Base-by-base conservation (phyloP, 306 rosid species). In the Quercus agrifolia region DNA sequence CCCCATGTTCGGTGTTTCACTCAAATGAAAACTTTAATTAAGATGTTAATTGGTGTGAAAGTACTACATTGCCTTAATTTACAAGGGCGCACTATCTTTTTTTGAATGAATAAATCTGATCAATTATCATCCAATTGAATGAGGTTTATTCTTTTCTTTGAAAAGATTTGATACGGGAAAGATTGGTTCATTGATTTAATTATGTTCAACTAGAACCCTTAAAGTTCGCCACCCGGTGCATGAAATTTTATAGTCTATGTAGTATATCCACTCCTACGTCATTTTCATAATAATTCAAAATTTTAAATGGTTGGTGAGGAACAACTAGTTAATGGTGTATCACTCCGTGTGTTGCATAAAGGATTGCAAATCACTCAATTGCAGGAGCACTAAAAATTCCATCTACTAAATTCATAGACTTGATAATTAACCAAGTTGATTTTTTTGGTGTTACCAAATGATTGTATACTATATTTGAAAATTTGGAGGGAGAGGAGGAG, bases 151-250 rank as follows among this genome's bases (percentile, higher is more conserved):
- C 66, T 59, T 59, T 67, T 17, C 20, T 67, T 35, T 63, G 49
- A n/a, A 67, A 67, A 67, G 72, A 67, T 67, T 67, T 67, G 72
- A 67, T 67, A 35, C 72, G 72, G 15, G 10, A 33, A 35, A 67
- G 27, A 67, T 67, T 67, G 52, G 10, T 67, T 67, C 72, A 67
- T 49, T 67, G 52, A 35, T 67, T 67, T 67, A 67, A 67, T 67
- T 67, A 67, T 67, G 52, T 35, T 67, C 72, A 7, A 67, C 52
- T 67, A 33, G 72, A 67, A 67, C 10, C 27, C 52, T 64, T 30
- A 30, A 64, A 64, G 30, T 23, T 25, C 31, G 44, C 71, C 30
- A 25, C 71, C 49, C 12, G 38, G 51, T 68, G 52, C 72, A 68
- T 68, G 52, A 67, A n/a, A 35, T 10, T 23, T 67, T 67, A 33